These are phyloP conservation scores for Ceriops decandra DNA, from an alignment of 345 rosid species.

Conservation along the genomic window DNA sequence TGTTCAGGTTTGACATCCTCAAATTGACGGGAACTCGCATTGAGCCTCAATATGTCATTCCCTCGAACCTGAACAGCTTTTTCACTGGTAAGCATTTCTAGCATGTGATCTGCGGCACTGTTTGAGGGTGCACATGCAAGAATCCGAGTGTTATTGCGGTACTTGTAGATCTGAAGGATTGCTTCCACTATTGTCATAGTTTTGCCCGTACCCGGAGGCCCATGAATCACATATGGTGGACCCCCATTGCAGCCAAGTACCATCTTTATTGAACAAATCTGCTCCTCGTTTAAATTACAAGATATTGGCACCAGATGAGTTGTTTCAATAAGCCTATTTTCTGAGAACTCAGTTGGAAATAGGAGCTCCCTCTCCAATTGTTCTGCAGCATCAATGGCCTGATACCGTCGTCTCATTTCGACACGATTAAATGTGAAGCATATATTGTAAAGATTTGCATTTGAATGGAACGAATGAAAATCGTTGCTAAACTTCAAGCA, in stretches of 20 bases:
- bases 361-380: slow-evolving; percentile 45
- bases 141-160: slow-evolving; percentile 39
- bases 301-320: slow-evolving; percentile 53
- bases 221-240: slow-evolving; percentile 79
- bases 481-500: slow-evolving; percentile 52
- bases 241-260: slow-evolving; percentile 79
- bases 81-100: slow-evolving; percentile 55
- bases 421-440: slow-evolving; percentile 66
- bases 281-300: slow-evolving; percentile 71
- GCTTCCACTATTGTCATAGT: slow-evolving; percentile 84
- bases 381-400: slow-evolving; percentile 62
- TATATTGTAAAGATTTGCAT: slow-evolving; percentile 58
- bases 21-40: slow-evolving; percentile 68
- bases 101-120: slow-evolving; percentile 81
- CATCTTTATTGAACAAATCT: slow-evolving; percentile 61
- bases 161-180: slow-evolving; percentile 62
- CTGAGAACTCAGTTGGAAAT: slow-evolving; percentile 50
- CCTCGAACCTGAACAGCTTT: slow-evolving; percentile 45
- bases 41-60: slow-evolving; percentile 71
- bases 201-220: slow-evolving; percentile 98
- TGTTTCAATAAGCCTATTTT: slow-evolving; percentile 47
- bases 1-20: slow-evolving; percentile 62
- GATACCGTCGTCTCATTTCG: slow-evolving; percentile 68
- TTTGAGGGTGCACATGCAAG: slow-evolving; percentile 94
- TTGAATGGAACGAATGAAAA: slow-evolving; percentile 44